Evolutionary conservation across 164 flowering plant genomes (phyloP).

Genomic region (Aristolochia fimbriata): DNA sequence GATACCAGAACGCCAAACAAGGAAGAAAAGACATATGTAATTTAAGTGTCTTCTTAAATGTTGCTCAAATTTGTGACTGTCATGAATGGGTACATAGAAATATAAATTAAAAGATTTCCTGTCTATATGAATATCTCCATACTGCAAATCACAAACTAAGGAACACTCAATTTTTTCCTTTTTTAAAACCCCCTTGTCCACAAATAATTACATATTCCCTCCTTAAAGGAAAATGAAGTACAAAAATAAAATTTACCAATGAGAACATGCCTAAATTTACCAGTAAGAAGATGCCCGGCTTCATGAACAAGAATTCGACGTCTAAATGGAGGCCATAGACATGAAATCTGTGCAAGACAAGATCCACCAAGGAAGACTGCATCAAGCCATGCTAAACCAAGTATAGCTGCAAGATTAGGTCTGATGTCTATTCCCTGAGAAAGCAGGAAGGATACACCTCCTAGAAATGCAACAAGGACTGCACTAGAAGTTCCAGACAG

Average conservation of each 20-base stretch:
- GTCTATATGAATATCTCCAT: too few relatives aligned
- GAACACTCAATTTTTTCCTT: too few relatives aligned
- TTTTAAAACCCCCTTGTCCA: too few relatives aligned
- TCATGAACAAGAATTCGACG: conserved; percentile 91
- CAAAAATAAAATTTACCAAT: not conserved
- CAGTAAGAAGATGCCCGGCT: conserved; percentile 92
- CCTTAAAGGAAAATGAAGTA: not conserved
- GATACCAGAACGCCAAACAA: too few relatives aligned
- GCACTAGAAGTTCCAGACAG: conserved; percentile 59
- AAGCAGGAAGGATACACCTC: conserved; percentile 60
- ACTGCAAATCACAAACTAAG: too few relatives aligned
- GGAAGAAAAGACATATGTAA: too few relatives aligned
- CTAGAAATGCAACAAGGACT: conserved; percentile 48
- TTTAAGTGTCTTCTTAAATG: too few relatives aligned
- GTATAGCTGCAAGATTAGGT: conserved; percentile 62
- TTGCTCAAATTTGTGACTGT: too few relatives aligned
- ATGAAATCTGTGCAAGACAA: conserved; percentile 80
- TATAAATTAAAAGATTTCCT: too few relatives aligned
- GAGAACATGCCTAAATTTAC: conserved; percentile 20
- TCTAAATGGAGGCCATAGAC: conserved; percentile 88
- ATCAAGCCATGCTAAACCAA: conserved; percentile 68
- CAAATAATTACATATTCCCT: too few relatives aligned
- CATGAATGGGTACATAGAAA: too few relatives aligned
- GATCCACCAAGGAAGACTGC: conserved; percentile 80
- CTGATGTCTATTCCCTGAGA: conserved; percentile 82